Evolutionary conservation across 495 filamentous ascomycete genomes (phyloP).

Genomic region (Penicillium goetzii): DNA sequence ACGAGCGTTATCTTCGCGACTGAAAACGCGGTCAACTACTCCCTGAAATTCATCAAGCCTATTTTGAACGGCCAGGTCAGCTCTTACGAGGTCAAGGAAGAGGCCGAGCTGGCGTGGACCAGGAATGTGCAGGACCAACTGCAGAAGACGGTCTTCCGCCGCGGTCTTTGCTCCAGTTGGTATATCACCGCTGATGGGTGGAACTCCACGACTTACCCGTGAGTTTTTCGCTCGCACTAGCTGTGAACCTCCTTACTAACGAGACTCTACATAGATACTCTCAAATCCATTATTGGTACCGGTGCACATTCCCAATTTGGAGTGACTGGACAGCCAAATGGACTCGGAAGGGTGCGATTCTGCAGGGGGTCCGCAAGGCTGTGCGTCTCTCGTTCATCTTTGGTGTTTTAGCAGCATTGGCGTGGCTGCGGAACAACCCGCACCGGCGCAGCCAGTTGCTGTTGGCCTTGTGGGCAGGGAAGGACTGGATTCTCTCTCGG

Average conservation of each 20-base stretch:
- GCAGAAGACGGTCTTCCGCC: conserved; percentile 57
- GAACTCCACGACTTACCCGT: conserved; percentile 66
- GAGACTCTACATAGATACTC: conserved; percentile 40
- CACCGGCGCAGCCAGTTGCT: conserved; percentile 20
- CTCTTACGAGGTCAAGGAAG: conserved; percentile 51
- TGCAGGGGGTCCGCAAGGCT: conserved; percentile 27
- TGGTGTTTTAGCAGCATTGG: conserved; percentile 22
- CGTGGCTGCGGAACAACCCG: conserved; percentile 27
- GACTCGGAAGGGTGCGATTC: conserved; percentile 48
- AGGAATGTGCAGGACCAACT: conserved; percentile 54
- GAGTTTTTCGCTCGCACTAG: conserved; percentile 25
- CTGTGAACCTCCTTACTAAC: background rate
- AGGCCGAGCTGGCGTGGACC: conserved; percentile 59
- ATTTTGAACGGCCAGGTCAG: conserved; percentile 46
- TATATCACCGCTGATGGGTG: conserved; percentile 59
- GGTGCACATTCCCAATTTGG: conserved; percentile 61
- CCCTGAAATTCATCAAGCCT: conserved; percentile 45
- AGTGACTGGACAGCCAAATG: conserved; percentile 57
- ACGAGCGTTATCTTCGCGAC: conserved; percentile 61
- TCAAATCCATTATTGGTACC: conserved; percentile 51
- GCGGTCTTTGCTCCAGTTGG: conserved; percentile 60
- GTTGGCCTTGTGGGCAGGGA: conserved; percentile 21
- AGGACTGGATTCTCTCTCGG: conserved; percentile 20
- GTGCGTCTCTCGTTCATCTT: conserved; percentile 27
- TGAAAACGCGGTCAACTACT: conserved; percentile 62